Conservation (phyloP, 441 rosid species). For the Erysimum pusillum region DNA sequence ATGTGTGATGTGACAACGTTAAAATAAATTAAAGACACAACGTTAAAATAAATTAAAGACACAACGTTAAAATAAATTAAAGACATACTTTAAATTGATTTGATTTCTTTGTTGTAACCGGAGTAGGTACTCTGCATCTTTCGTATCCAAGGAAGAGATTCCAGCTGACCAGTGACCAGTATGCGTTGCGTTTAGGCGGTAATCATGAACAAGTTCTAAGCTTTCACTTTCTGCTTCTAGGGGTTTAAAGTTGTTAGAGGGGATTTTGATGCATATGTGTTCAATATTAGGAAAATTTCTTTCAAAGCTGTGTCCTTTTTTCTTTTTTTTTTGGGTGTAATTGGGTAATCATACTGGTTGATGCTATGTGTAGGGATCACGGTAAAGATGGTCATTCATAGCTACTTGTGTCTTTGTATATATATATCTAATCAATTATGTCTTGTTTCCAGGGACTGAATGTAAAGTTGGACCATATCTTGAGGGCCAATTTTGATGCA, state of each 20-base stretch:
- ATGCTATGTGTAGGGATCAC: slow-evolving; percentile 71
- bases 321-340: not conserved
- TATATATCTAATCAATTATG: no score
- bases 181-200: slow-evolving; percentile 80
- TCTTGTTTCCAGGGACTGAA: not conserved
- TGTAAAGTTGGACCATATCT: not conserved
- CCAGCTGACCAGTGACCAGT: slow-evolving; percentile 62
- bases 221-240: slow-evolving; percentile 16
- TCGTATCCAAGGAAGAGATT: slow-evolving; percentile 74
- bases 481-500: not conserved
- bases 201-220: slow-evolving; percentile 34
- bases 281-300: not conserved
- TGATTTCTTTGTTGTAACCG: slow-evolving; percentile 51
- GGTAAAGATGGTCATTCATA: slow-evolving; percentile 47
- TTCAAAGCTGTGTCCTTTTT: not conserved
- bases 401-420: no score
- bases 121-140: slow-evolving; percentile 82
- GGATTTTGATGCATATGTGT: not conserved
- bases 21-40: no score
- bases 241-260: not conserved
- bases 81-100: no score
- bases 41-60: no score
- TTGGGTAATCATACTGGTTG: slow-evolving; percentile 19
- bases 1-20: no score
- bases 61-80: no score